Base-by-base conservation (phyloP, 148 eudicot genomes). In the Beta vulgaris region DNA sequence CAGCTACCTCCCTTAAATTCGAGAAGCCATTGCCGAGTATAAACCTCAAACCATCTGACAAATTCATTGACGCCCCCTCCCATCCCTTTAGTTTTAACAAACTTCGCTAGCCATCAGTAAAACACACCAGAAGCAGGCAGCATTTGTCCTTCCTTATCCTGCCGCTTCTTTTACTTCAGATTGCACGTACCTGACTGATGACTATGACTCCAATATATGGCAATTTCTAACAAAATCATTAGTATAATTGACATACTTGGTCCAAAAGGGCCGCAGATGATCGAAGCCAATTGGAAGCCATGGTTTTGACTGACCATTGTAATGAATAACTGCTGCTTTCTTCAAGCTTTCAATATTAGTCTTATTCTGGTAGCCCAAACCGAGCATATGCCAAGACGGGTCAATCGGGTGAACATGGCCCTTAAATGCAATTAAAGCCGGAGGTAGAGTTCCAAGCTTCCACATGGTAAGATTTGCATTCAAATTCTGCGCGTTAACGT, bases 371-470 rank as follows among this genome's bases (percentile, higher is more conserved):
- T 96, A 96, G 75, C 99, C 99, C 83, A 96, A 80, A 46, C 99
- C 98, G 39, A 93, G 95, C 93, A 92, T 82, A 85, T 96, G 99
- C 99, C 99, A 96, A 35, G 95, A 91, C 48, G 97, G 88, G 73
- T 92, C 93, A 35, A 96, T 96, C 6, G 97, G 84, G 59, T 88
- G 92, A 78, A 96, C 91, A 74, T 96, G 89, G 49, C 99, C 99
- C 80, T 78, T 91, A 69, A 96, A 96, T 73, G 98, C 99, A 71
- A 96, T 91, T 79, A 96, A 82, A 62, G 99, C 99, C 21, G 99
- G 99, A 23, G 98, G 99, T 26, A 92, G 85, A 42, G 99, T 96
- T 76, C 99, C 98, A 58, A 96, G 98, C 86, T 91, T 96, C 98
- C 98, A 96, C 83, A 96, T 78, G 29, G 95, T 88, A 82, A 96